These are phyloP conservation scores for Ilyonectria mors-panacis DNA, from an alignment of 2,329 filamentous ascomycete species.

Conservation along the genomic window DNA sequence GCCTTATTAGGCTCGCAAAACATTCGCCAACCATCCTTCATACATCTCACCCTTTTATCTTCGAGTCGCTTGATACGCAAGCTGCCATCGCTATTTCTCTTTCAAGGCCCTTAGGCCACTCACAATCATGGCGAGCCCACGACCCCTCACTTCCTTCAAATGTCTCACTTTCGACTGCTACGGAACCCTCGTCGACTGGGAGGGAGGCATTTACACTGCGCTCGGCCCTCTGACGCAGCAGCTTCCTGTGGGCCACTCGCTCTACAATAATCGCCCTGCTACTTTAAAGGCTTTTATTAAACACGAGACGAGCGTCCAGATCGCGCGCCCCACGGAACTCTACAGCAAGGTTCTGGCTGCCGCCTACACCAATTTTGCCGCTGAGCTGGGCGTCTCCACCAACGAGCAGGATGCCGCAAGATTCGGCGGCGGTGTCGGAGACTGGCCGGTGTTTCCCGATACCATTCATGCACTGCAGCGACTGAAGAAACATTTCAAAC, in stretches of 20 bases:
- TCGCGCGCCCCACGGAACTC: slow-evolving; percentile 64
- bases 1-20: background rate
- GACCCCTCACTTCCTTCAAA: slow-evolving; percentile 18
- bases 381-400: slow-evolving; percentile 53
- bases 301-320: slow-evolving; percentile 65
- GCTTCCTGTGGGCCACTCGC: slow-evolving; percentile 54
- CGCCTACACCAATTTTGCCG: slow-evolving; percentile 61
- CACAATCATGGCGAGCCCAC: slow-evolving; percentile 9
- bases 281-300: slow-evolving; percentile 60
- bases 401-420: slow-evolving; percentile 56
- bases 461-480: slow-evolving; percentile 65
- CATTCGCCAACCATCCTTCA: background rate
- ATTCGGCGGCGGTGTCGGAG: slow-evolving; percentile 66
- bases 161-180: slow-evolving; percentile 81
- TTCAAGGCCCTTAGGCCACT: background rate
- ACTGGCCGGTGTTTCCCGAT: slow-evolving; percentile 71
- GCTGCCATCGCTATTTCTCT: background rate
- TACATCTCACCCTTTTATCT: background rate
- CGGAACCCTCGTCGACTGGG: slow-evolving; percentile 84
- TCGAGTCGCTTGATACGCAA: background rate
- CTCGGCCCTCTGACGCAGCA: slow-evolving; percentile 64
- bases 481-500: slow-evolving; percentile 66
- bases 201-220: slow-evolving; percentile 70
- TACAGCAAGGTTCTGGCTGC: slow-evolving; percentile 71
- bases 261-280: slow-evolving; percentile 53